Percentiles rank a stretch among this genome's conserved stretches.
These are phyloP conservation scores for Colletotrichum neosansevieriae DNA, from an alignment of 2,329 filamentous ascomycete species.

Conservation along the genomic window DNA sequence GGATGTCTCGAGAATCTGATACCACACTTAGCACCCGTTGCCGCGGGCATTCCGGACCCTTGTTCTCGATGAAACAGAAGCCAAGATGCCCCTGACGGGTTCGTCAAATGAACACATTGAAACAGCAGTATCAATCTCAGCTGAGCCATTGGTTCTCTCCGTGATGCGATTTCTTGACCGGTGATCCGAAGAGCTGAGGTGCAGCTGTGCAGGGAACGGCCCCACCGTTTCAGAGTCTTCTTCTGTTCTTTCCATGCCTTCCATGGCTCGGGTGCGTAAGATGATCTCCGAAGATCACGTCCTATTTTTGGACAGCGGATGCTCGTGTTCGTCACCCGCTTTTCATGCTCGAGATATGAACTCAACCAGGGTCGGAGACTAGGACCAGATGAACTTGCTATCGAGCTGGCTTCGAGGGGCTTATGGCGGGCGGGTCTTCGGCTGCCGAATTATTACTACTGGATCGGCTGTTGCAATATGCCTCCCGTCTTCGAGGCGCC, in stretches of 20 bases:
- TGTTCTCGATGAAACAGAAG: constrained; percentile 31
- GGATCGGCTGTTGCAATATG: constrained; percentile 3
- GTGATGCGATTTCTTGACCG: constrained; percentile 16
- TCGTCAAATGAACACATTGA: constrained; percentile 23
- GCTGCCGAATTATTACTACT: background rate
- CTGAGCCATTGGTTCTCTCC: constrained; percentile 1
- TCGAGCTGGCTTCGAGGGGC: background rate
- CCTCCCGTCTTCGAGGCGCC: constrained; percentile 14
- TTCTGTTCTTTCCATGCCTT: constrained; percentile 26
- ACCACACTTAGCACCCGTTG: constrained; percentile 30
- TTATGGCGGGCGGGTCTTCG: background rate
- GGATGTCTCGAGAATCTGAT: constrained; percentile 23
- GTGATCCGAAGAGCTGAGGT: constrained; percentile 30
- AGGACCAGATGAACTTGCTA: background rate
- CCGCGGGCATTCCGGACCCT: constrained; percentile 14
- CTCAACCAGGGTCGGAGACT: background rate
- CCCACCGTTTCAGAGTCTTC: constrained; percentile 34
- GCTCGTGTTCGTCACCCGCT: constrained; percentile 21
- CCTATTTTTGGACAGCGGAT: constrained; percentile 31
- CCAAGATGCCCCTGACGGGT: constrained; percentile 9
- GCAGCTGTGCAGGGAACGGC: constrained; percentile 15
- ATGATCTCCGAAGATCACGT: constrained; percentile 18
- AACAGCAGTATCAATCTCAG: constrained; percentile 13
- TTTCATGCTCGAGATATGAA: constrained; percentile 11
- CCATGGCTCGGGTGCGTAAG: constrained; percentile 1